Evolutionary conservation across 495 filamentous ascomycete species (phyloP), one percentile per base, ranked within the genome.

Genomic region (Aspergillus nidulans): DNA sequence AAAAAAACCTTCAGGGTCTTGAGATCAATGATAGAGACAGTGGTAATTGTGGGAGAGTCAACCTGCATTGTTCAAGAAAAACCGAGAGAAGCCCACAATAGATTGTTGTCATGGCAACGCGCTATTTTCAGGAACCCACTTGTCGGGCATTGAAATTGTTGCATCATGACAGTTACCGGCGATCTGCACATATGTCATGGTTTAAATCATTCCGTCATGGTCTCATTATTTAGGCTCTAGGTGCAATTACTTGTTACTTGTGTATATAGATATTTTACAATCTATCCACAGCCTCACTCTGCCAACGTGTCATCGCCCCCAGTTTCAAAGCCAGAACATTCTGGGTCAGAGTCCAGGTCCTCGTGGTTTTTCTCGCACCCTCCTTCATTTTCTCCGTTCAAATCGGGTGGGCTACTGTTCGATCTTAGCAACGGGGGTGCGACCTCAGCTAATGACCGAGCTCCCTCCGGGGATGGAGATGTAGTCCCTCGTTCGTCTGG

Each of bases 101-200:
- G 73, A 76, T 76, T 76, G 73, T 76, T 74, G 73, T 61, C 73
- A 60, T 54, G 69, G 71, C 73, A 76, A 76, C 73, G 44, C 26
- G 44, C 24, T 30, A 26, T 1, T 16, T 16, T 40, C 24, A 52
- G 23, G 41, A 57, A 40, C 49, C 18, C 36, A 26, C 26, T 45
- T 42, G 45, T 50, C 30, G 46, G 18, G 30, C 46, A 16, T 3
- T 28, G 23, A 47, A n/a, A n/a, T 19, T 26, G 25, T 34, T 47
- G 19, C 44, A 49, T 49, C 23, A 38, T 39, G 30, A 49, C 30
- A 49, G 10, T 9, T 21, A 49, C 18, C 12, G 18, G 6, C 16
- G 25, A 30, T 47, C 13, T 34, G 2, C 10, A 16, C 1, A 30
- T 25, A 15, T 50, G 38, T 44, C 50, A 20, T 44, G 32, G 23